Percentiles rank a stretch among this genome's conserved stretches.
phyloP scores from a whole-genome alignment of 306 rosid species.

The Prunus persica region Prunus_persica_NCBIv2 NC_034010.1:27059001-27059500 shows the following conservation, averaged over 20 bases:
- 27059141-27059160: not conserved
- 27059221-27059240: slow-evolving; percentile 92
- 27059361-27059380: not conserved
- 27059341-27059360: not conserved
- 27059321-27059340: slow-evolving; percentile 26
- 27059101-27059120: not conserved
- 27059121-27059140: not conserved
- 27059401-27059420: slow-evolving; percentile 9
- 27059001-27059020: slow-evolving; percentile 99
- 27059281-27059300: slow-evolving; percentile 92
- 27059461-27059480: slow-evolving; percentile 96
- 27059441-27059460: slow-evolving; percentile 97
- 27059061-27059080: slow-evolving; percentile 16
- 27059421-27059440: slow-evolving; percentile 80
- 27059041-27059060: slow-evolving; percentile 84
- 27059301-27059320: slow-evolving; percentile 98
- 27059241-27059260: slow-evolving; percentile 94
- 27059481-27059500: slow-evolving; percentile 96
- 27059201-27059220: slow-evolving; percentile 77
- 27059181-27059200: slow-evolving; percentile 18
- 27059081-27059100: slow-evolving; percentile 9
- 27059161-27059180: slow-evolving; percentile 14
- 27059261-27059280: slow-evolving; percentile 89
- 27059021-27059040: slow-evolving; percentile 99
- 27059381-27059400: slow-evolving; percentile 11